phyloP scores from a whole-genome alignment of 2,329 filamentous ascomycete genomes.

The Phyllosticta citribraziliensis region DNA sequence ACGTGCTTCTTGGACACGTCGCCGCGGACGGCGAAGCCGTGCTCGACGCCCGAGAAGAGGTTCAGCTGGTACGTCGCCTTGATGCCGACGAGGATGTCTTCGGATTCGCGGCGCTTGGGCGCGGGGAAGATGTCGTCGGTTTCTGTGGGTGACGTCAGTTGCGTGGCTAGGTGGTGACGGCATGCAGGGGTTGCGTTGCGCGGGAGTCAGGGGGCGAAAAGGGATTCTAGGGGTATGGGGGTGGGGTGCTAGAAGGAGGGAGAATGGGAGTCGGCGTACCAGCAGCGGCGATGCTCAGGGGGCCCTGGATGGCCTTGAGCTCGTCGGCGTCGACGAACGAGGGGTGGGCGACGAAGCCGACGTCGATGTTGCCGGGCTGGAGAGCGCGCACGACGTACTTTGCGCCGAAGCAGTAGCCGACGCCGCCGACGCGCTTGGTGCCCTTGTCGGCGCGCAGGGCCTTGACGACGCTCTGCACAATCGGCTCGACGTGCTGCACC shows the following conservation, averaged over 20 bases:
- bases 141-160: conserved; percentile 29
- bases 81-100: conserved; percentile 47
- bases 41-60: conserved; percentile 59
- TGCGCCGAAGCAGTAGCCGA: conserved; percentile 42
- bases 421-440: conserved; percentile 37
- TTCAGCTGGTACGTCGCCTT: conserved; percentile 62
- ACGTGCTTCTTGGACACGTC: conserved; percentile 49
- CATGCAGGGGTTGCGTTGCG: no score
- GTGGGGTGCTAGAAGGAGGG: neutral
- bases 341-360: conserved; percentile 66
- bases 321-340: conserved; percentile 59
- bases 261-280: conserved; percentile 24
- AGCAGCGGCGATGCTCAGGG: conserved; percentile 53
- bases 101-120: conserved; percentile 46
- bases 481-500: conserved; percentile 40
- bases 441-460: conserved; percentile 40
- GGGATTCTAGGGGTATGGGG: no score
- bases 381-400: conserved; percentile 56
- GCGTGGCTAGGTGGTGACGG: neutral
- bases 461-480: conserved; percentile 39
- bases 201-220: no score
- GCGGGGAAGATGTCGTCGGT: conserved; percentile 50
- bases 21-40: conserved; percentile 66
- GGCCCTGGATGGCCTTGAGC: conserved; percentile 46
- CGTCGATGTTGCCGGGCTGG: conserved; percentile 49